phyloP scores from a whole-genome alignment of 2,329 filamentous ascomycete species.

The Cladosporium sp. region DNA sequence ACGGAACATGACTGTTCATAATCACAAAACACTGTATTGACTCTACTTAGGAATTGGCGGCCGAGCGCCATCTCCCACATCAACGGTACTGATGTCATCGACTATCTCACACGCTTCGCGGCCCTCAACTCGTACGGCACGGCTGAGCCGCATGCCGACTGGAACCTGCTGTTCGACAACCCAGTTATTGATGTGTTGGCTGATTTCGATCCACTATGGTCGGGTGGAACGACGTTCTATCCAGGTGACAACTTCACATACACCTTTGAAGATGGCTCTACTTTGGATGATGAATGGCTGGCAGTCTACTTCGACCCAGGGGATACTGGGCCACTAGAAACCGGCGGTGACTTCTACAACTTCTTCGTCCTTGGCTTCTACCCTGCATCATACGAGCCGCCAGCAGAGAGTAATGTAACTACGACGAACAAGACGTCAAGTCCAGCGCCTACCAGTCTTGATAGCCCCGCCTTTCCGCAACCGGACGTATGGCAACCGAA shows the following conservation, averaged over 20 bases:
- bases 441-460: background rate
- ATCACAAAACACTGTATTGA: background rate
- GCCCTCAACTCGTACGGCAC: background rate
- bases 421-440: background rate
- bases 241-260: constrained; percentile 17
- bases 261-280: constrained; percentile 35
- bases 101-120: constrained; percentile 26
- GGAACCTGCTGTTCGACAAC: constrained; percentile 28
- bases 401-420: background rate
- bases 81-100: constrained; percentile 32
- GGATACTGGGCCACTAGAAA: constrained; percentile 27
- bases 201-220: background rate
- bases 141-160: constrained; percentile 39
- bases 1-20: background rate
- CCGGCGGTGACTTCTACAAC: constrained; percentile 36
- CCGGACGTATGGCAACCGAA: constrained; percentile 6
- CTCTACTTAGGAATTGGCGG: background rate
- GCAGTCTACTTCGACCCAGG: constrained; percentile 21
- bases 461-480: background rate
- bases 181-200: background rate
- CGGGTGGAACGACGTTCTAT: constrained; percentile 13
- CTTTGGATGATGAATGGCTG: constrained; percentile 17
- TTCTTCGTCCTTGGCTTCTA: constrained; percentile 30
- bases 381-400: constrained; percentile 15
- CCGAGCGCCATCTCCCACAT: constrained; percentile 36